Evolutionary conservation across 352 stramenopile species (phyloP), one percentile per base, ranked within the genome.

Genomic region (Phytophthora pistaciae): DNA sequence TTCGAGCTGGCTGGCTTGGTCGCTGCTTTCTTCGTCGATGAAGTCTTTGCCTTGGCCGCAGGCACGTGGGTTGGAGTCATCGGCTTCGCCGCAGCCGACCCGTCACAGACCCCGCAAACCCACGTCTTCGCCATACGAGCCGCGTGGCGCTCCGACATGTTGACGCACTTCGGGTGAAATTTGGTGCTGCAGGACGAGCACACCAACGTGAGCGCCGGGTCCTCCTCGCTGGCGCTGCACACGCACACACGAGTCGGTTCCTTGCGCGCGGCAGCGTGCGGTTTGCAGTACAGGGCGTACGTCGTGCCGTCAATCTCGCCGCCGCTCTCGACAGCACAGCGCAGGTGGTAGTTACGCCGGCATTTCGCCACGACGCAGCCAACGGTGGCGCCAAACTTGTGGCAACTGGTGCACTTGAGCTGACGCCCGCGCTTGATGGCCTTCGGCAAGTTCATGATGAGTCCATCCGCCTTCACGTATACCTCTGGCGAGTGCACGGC

Each of bases 81-180:
- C 20, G 66, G 70, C 25, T 68, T 77, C n/a, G 63, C 25, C 5
- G 52, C 50, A 36, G 75, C 60, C 20, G 71, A 75, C 25, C 68
- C 71, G 54, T 79, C 71, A 49, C 75, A 82, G 10, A 68, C 60
- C 57, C 63, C 58, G 23, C 75, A 82, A 27, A 79, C 40, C 70
- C 70, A 82, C 16, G 60, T 79, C 56, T 94, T 94, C 7, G 75
- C 65, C 62, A 85, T 90, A 14, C 80, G 80, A 23, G 68, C 64
- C 6, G 85, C 87, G 23, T 93, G 85, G 0, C 87, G 80, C 21
- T 88, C 84, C 10, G 88, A 92, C 75, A 95, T 91, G 56, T 93
- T 90, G 14, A 94, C 78, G 65, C 89, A 96, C 67, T 91, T 93
- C 0, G 89, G 78, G 40, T 96, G 89, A 70, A 91, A 96, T 29